Evolutionary conservation across 139 green algal genomes (phyloP), one percentile per base, ranked within the genome.

Genomic region (Closterium sp.): DNA sequence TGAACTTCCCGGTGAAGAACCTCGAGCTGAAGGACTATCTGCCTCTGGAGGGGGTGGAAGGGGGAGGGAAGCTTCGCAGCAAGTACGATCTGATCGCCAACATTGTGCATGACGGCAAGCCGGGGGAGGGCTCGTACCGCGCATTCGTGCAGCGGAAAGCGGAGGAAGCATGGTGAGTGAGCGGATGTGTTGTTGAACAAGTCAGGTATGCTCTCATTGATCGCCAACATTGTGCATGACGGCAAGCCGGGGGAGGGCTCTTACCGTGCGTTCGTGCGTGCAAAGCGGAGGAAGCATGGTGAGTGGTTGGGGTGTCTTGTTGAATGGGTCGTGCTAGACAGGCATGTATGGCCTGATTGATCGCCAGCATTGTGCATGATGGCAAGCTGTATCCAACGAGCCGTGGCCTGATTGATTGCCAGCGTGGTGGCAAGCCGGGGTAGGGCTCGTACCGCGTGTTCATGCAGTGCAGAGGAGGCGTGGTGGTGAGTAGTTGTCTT

Each of bases 1-100:
- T 99, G 30, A 99, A 98, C 94, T 99, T 99, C 92, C 98, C 98
- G 0, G 96, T 99, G 19, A 98, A 98, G 89, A 97, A 97, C 91
- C 93, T 99, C 93, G 97, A 99, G 86, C 93, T 99, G 85, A 32
- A 92, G 0, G 97, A 97, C 85, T 96, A 97, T 86, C 92, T 99
- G 11, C 97, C 97, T 2, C 17, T 87, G 85, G 19, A 91, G 45
- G 70, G 31, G 31, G 9, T 34, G 34, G 86, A 29, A 42, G 31
- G 89, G 3, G 31, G 31, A 0, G 31, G 85, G 85, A 91, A 94
- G 86, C 19, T 70, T n/a, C 31, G 85, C n/a, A 93, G 88, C 91
- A 97, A 97, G 95, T 99, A 98, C 91, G 96, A 99, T 95, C 94
- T 99, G 86, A 94, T 99, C 9, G 97, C 96, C 70, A 99, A 98